These are phyloP conservation scores for Solanum dulcamara DNA, from an alignment of 257 asterid species.

Conservation along the genomic window DNA sequence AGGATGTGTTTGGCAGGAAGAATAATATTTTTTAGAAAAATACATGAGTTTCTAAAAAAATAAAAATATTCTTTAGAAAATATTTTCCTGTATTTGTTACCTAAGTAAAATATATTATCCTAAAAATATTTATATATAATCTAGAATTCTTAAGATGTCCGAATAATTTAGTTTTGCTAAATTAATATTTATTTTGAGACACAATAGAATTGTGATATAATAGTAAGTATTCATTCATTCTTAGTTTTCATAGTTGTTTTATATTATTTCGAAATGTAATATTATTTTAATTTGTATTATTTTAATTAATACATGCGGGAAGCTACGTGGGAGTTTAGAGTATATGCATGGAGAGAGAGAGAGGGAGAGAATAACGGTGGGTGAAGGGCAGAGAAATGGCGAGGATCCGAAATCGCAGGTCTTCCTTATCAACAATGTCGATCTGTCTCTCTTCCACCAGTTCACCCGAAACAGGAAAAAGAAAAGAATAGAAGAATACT, in stretches of 20 bases:
- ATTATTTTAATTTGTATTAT: no score
- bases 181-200: no score
- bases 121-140: no score
- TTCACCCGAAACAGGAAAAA: neutral
- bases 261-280: no score
- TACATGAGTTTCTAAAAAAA: no score
- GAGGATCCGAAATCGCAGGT: slow-evolving; percentile 51
- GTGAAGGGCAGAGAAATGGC: slow-evolving; percentile 9
- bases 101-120: neutral
- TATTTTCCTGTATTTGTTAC: neutral
- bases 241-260: no score
- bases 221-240: no score
- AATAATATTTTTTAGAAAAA: neutral
- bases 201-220: no score
- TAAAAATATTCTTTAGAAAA: no score
- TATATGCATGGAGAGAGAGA: neutral
- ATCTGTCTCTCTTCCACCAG: neutral
- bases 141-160: no score
- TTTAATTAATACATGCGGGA: no score
- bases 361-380: slow-evolving; percentile 1
- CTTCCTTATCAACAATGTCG: slow-evolving; percentile 10
- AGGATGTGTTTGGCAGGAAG: neutral
- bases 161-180: no score
- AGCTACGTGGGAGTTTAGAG: neutral
- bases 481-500: neutral